Percentiles rank a stretch among this genome's conserved stretches.
Evolutionary conservation across 2,329 filamentous ascomycete species (phyloP).

Genomic region (Akanthomyces uredinophilus): DNA sequence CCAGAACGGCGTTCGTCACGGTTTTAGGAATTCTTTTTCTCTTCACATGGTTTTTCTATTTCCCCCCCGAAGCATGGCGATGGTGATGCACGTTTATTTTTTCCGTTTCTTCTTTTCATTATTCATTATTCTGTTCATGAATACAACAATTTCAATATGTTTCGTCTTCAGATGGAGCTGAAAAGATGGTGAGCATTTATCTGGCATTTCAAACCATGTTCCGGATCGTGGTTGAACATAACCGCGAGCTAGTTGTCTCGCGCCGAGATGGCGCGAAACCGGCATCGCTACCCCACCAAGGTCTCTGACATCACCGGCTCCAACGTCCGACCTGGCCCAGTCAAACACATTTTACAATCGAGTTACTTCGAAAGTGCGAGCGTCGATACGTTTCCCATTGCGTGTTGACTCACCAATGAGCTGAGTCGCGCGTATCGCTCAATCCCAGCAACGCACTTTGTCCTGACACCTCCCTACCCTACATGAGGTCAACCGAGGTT

Average conservation of each 20-base stretch:
- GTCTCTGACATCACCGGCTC: background rate
- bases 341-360: background rate
- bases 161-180: constrained; percentile 5
- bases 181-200: background rate
- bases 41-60: constrained; percentile 17
- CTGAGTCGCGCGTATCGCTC: background rate
- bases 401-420: no score
- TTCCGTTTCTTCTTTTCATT: constrained; percentile 17
- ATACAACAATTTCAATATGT: constrained; percentile 9
- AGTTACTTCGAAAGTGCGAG: background rate
- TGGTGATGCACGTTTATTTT: constrained; percentile 9
- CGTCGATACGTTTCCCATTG: background rate
- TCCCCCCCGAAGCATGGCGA: constrained; percentile 15
- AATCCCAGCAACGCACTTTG: no score
- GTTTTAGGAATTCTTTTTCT: constrained; percentile 25
- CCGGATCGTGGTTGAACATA: background rate
- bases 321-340: background rate
- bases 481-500: background rate
- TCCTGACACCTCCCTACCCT: background rate
- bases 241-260: background rate
- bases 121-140: constrained; percentile 1
- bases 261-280: background rate
- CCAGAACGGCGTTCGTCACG: constrained; percentile 24
- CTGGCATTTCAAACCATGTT: no score
- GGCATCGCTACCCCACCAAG: background rate